phyloP scores from a whole-genome alignment of 78 protist genomes.

The Salpingoeca rosetta region DNA sequence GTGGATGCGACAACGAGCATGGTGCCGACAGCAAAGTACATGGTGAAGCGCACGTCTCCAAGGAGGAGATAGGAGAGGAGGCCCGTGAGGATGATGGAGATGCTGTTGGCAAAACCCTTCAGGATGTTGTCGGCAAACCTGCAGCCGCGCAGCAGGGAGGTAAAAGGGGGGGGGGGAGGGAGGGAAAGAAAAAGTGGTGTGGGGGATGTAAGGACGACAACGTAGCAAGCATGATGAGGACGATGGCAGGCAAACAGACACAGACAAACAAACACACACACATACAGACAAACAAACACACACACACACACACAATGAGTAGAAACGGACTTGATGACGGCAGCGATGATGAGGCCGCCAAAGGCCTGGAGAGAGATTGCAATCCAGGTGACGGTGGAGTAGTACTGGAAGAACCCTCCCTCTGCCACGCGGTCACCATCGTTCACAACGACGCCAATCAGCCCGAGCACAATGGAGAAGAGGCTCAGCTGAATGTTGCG shows the following conservation, averaged over 20 bases:
- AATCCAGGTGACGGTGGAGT: not conserved
- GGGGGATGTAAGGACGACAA: too few relatives aligned
- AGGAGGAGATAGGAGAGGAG: not conserved
- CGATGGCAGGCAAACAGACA: too few relatives aligned
- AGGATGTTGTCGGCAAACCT: not conserved
- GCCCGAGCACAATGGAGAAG: not conserved
- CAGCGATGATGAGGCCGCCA: conserved; percentile 64
- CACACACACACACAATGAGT: too few relatives aligned
- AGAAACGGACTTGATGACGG: conserved; percentile 48
- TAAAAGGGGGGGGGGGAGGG: too few relatives aligned
- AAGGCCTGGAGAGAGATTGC: conserved; percentile 24
- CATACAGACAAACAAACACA: too few relatives aligned
- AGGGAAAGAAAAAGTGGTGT: not conserved
- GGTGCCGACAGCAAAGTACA: not conserved
- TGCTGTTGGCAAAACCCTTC: conserved; percentile 5
- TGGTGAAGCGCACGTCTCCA: not conserved
- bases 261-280: too few relatives aligned
- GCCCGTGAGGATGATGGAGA: conserved; percentile 8
- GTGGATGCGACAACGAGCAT: not conserved
- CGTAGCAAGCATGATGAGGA: too few relatives aligned
- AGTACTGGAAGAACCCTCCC: conserved; percentile 35
- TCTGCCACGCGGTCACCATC: conserved; percentile 15
- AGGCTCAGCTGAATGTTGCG: conserved; percentile 50
- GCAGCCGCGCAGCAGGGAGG: too few relatives aligned
- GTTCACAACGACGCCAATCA: not conserved